Evolutionary conservation across 345 rosid species (phyloP), one percentile per base, ranked within the genome.

Genomic region (Euphorbia peplus): DNA sequence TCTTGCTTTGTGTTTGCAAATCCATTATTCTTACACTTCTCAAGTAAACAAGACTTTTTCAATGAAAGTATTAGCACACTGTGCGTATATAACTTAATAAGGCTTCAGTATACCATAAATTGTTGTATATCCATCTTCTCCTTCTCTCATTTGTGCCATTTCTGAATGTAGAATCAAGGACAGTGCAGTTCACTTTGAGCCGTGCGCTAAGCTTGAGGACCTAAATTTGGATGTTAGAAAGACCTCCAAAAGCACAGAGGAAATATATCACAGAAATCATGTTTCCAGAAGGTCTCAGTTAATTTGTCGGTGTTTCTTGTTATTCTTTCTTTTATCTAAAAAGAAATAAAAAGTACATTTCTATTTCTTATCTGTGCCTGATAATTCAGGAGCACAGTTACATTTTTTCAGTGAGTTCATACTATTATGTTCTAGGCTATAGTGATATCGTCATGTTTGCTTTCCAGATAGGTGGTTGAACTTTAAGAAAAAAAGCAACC

Each of bases 121-220:
- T 24, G 41, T 57, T 4, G 32, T 46, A 41, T 64, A 63, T 68
- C 13, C 4, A 28, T 67, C 57, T 52, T 64, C 32, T 47, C 37
- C 26, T 22, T 63, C 67, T 29, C 18, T 69, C 59, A 35, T 55
- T 71, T 44, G 11, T 61, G 14, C 46, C 19, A 24, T 61, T 77
- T 62, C 18, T 70, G 24, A 26, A 58, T 60, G 54, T 74, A 81
- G 87, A 79, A 77, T 71, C 66, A 76, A 70, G 78, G 86, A 84
- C 42, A 69, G 60, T 70, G 78, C 82, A n/a, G 63, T 73, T 80
- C 89, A 84, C 57, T 89, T 85, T 77, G 96, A 85, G 67, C 85
- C 90, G 65, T 85, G 92, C 80, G 80, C 84, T 74, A 87, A 84
- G 88, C 87, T 89, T 1, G 86, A 81, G 86, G 89, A 81, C 70